Base-by-base conservation (phyloP, 2,329 filamentous ascomycete genomes). In the Coleophoma crateriformis region DNA sequence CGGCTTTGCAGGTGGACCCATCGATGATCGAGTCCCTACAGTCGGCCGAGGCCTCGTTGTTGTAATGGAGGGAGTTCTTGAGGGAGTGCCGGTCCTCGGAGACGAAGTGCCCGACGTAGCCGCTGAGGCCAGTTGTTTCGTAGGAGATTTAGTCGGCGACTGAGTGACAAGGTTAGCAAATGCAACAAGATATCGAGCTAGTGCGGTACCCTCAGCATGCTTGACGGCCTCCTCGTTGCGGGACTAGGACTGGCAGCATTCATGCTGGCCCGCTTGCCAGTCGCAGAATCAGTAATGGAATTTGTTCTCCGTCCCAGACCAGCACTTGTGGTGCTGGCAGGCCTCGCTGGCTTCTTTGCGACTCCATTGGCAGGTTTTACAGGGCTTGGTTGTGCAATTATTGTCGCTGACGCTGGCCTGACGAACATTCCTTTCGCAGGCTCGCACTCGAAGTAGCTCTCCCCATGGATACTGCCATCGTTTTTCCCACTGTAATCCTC, bases 401-500 rank as follows among this genome's bases (percentile, higher is more conserved):
- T 72, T 12, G 76, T 78, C 45, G 94, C 75, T 50, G 85, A 85
- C 48, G 79, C 72, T 32, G 89, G 84, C 54, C 88, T 81, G 49
- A 96, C 80, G 62, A 99, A 97, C 82, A 99, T 94, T 64, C 84
- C 84, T 56, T 75, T 75, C 38, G 75, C 89, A 81, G 79, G 85
- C 68, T 65, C 78, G 70, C 92, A 97, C 45, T 91, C 82, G 61
- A 96, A 97, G 66, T 97, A 97, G 17, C 89, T 77, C 64, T 89
- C 81, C 54, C 90, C 91, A 67, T 92, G 82, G 43, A 97, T 89
- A 49, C 87, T 86, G 56, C 92, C 92, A 76, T 97, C 90, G 61
- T 97, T 97, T 74, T 97, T 97, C 33, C 94, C 92, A 17, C 79
- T 81, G 47, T 84, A 75, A 43, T 89, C 86, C 47, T 90, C 83